These are phyloP conservation scores for Alternaria sp. DNA, from an alignment of 2,329 filamentous ascomycete species.

Conservation along the genomic window DNA sequence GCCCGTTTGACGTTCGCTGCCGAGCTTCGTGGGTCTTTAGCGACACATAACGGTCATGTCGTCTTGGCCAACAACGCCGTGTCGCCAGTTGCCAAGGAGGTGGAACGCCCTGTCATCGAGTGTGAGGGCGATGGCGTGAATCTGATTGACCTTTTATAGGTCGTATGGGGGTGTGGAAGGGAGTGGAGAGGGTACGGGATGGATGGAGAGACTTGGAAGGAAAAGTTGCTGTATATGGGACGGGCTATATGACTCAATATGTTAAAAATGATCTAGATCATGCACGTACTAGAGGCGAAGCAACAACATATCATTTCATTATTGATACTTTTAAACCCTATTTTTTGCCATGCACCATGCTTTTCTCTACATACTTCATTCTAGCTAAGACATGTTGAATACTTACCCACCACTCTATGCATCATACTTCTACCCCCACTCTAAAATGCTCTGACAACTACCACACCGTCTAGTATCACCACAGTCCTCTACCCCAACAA, in stretches of 20 bases:
- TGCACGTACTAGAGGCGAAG: no score
- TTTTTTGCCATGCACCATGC: not conserved
- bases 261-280: not conserved
- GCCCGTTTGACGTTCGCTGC: slow-evolving; percentile 17
- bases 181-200: not conserved
- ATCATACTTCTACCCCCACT: not conserved
- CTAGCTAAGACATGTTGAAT: not conserved
- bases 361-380: not conserved
- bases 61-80: slow-evolving; percentile 21
- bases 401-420: not conserved
- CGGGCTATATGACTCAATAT: not conserved
- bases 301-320: accelerated
- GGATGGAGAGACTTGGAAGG: not conserved
- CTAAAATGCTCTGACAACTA: not conserved
- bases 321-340: not conserved
- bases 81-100: not conserved
- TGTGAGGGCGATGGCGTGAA: slow-evolving; percentile 5
- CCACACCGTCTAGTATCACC: not conserved
- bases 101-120: not conserved
- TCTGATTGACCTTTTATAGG: slow-evolving; percentile 5
- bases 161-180: not conserved
- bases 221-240: not conserved
- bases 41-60: slow-evolving; percentile 22
- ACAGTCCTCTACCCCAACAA: not conserved
- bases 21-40: slow-evolving; percentile 14